Evolutionary conservation across 257 asterid genomes (phyloP), one percentile per base, ranked within the genome.

Genomic region (Euphrasia confusa): DNA sequence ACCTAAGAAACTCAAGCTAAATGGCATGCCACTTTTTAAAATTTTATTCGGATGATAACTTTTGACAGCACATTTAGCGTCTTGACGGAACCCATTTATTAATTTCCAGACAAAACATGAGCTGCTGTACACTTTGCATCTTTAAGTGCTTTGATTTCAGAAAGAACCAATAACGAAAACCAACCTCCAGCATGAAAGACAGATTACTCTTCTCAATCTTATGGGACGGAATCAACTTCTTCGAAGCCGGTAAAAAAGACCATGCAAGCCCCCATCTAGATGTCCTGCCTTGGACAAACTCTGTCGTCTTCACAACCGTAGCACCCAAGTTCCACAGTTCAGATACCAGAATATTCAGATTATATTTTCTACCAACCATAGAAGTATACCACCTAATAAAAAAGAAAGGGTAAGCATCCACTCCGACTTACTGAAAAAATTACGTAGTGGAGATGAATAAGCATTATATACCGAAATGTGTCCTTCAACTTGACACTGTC

Each of bases 191-290:
- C 80, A 78, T 75, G 83, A 89, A 84, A 55, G 97, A 89, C 26
- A 77, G 69, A 59, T 80, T 84, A 55, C 71, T 89, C 75, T 74
- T 84, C 73, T 76, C 83, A 28, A 69, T 60, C 71, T 65, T 78
- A 10, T 56, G 64, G 64, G 83, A 72, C 12, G 83, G 32, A 62
- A 75, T 50, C 9, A 48, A 66, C 74, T 80, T 86, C 72, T 59
- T 80, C 40, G 77, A 76, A 65, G 79, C 69, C 13, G 89, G 85
- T 54, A 89, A 64, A 71, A 86, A 92, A 55, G 99, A 92, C 99
- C 99, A 92, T 5, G 94, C 96, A 73, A 92, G 87, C 42, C 99
- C 99, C 99, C 99, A 92, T 72, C 97, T 77, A 47, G 91, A 89
- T 52, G 95, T 92, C 77, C 84, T 89, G 63, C 99, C 99, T 72